Percentiles rank a stretch among this genome's conserved stretches.
phyloP scores from a whole-genome alignment of 2,329 filamentous ascomycete species.

The Nemania bipapillata region DNA sequence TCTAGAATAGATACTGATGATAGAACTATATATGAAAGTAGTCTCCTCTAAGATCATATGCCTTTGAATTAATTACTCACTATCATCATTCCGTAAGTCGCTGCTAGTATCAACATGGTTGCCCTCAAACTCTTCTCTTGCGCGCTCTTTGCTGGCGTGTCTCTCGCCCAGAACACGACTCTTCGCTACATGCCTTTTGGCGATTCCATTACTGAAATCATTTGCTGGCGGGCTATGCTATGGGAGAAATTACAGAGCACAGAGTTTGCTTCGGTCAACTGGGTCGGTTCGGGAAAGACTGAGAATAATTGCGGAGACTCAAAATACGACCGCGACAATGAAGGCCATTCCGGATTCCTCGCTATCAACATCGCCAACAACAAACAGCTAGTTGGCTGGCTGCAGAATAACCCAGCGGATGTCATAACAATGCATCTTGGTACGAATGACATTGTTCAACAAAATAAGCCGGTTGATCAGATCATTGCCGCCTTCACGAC shows the following conservation, averaged over 20 bases:
- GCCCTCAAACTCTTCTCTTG: constrained; percentile 39
- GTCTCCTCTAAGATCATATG: background rate
- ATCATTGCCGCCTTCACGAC: constrained; percentile 57
- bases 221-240: constrained; percentile 57
- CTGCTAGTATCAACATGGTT: constrained; percentile 38
- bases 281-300: constrained; percentile 51
- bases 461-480: constrained; percentile 52
- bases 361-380: constrained; percentile 58
- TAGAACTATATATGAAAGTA: constrained; percentile 19
- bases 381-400: constrained; percentile 57
- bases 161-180: constrained; percentile 45
- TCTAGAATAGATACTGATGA: background rate
- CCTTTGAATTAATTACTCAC: background rate
- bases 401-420: constrained; percentile 56
- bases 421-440: constrained; percentile 60
- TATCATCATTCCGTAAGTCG: background rate
- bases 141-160: constrained; percentile 35
- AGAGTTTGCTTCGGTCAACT: constrained; percentile 54
- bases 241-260: constrained; percentile 56
- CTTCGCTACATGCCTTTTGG: constrained; percentile 57
- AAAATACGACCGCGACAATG: constrained; percentile 57
- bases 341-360: constrained; percentile 58
- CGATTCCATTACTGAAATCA: constrained; percentile 58
- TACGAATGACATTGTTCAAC: constrained; percentile 58
- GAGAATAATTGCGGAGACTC: constrained; percentile 53